phyloP scores from a whole-genome alignment of 257 asterid species.

The Forsythia suspensa region DNA sequence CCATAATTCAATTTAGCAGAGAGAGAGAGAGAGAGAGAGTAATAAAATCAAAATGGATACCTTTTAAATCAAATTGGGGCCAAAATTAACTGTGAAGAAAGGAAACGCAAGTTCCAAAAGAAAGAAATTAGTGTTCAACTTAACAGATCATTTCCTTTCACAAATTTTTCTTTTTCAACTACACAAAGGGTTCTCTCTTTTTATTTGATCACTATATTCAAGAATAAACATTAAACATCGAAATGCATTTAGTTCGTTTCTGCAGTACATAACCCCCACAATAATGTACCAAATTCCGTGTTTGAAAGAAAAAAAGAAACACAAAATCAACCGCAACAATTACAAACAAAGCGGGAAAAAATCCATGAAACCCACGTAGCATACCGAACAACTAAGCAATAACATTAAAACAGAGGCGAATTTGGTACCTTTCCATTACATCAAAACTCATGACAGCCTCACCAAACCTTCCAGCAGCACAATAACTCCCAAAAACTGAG shows the following conservation, averaged over 20 bases:
- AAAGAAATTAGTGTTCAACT: neutral
- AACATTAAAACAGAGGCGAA: neutral
- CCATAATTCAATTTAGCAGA: neutral
- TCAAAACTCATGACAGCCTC: constrained; percentile 72
- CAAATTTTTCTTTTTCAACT: neutral
- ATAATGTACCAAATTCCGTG: neutral
- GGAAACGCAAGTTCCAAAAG: neutral
- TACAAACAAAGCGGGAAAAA: neutral
- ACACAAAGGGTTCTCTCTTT: neutral
- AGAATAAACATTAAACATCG: neutral
- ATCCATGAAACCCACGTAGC: constrained; percentile 5
- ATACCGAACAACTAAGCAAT: neutral
- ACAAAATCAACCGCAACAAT: neutral
- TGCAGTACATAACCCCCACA: neutral
- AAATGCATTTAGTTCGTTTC: neutral
- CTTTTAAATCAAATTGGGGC: neutral
- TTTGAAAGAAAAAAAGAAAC: neutral
- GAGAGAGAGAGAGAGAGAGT: neutral
- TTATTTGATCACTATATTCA: neutral
- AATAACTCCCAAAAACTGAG: constrained; percentile 64
- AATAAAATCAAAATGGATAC: neutral
- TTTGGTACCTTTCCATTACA: constrained; percentile 58
- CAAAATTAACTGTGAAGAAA: neutral
- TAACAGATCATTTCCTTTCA: neutral
- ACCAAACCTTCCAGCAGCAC: constrained; percentile 50